Evolutionary conservation across 164 flowering plant species (phyloP).

Genomic region (Euptelea pleiosperma): DNA sequence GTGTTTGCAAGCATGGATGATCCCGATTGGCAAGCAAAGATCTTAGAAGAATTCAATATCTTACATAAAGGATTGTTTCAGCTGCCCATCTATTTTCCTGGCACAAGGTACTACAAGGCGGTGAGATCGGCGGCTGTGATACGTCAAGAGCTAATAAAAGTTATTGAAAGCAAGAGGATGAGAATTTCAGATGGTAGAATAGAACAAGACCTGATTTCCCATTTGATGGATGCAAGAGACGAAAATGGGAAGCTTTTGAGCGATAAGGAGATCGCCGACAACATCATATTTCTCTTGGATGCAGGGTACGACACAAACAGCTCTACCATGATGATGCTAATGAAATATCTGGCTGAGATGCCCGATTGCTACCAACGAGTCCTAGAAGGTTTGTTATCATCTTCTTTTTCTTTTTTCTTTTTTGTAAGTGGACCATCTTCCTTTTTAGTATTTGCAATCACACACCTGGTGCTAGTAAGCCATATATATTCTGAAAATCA

Average conservation of each 20-base stretch:
- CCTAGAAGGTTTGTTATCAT: background rate
- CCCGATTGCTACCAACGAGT: constrained; percentile 8
- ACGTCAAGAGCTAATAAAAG: too few relatives aligned
- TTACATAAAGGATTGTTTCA: background rate
- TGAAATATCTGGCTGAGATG: too few relatives aligned
- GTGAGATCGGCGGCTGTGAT: background rate
- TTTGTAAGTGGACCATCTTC: too few relatives aligned
- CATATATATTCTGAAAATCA: too few relatives aligned
- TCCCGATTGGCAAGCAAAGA: background rate
- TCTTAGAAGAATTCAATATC: too few relatives aligned
- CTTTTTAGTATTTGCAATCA: too few relatives aligned
- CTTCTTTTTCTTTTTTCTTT: too few relatives aligned
- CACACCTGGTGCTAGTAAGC: too few relatives aligned
- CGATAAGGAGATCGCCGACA: constrained; percentile 7
- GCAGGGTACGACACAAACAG: too few relatives aligned
- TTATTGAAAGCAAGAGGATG: background rate
- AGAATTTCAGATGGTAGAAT: background rate
- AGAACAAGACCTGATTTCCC: constrained; percentile 6
- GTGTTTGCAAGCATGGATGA: constrained; percentile 1
- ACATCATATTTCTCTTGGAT: background rate
- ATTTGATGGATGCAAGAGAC: background rate
- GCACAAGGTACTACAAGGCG: constrained; percentile 8
- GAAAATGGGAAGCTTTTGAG: background rate
- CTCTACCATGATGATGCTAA: too few relatives aligned
- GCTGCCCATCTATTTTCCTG: constrained; percentile 6